Conservation (phyloP, 2,329 filamentous ascomycete genomes). For the Botrytis deweyae region DNA sequence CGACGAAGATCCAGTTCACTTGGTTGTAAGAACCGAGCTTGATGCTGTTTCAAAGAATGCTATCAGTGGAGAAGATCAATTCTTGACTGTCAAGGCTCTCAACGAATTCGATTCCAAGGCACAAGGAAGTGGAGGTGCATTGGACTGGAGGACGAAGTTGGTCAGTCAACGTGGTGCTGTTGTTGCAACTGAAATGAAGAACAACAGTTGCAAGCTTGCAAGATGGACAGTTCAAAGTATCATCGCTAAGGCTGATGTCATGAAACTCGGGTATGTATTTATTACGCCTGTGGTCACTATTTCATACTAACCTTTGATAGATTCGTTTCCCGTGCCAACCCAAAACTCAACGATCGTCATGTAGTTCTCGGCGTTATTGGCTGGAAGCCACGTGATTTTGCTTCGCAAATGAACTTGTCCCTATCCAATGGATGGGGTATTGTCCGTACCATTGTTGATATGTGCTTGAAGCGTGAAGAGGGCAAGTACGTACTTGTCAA, state of each 20-base stretch:
- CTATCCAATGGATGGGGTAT: conserved; percentile 98
- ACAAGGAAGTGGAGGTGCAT: conserved; percentile 86
- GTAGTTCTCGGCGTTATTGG: conserved; percentile 92
- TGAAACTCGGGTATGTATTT: conserved; percentile 88
- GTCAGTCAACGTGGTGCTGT: conserved; percentile 94
- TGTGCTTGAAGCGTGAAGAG: conserved; percentile 76
- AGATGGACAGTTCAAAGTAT: conserved; percentile 98
- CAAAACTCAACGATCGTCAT: conserved; percentile 89
- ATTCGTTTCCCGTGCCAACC: conserved; percentile 92
- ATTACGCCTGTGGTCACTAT: background rate
- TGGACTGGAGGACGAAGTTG: conserved; percentile 97
- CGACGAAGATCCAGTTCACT: conserved; percentile 83
- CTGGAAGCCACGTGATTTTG: conserved; percentile 98
- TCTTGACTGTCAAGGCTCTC: conserved; percentile 88
- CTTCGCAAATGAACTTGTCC: conserved; percentile 95
- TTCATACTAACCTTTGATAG: conserved; percentile 47
- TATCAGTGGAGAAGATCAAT: conserved; percentile 87
- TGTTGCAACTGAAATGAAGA: conserved; percentile 99
- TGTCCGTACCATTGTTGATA: conserved; percentile 95
- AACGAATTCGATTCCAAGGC: conserved; percentile 99
- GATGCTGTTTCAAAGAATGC: conserved; percentile 96
- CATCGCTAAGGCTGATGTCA: conserved; percentile 92
- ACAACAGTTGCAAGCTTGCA: conserved; percentile 98
- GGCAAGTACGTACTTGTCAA: conserved; percentile 80
- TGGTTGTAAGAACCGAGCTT: conserved; percentile 91